phyloP scores from a whole-genome alignment of 2,329 filamentous ascomycete genomes.

The Hysterium pulicare region DNA sequence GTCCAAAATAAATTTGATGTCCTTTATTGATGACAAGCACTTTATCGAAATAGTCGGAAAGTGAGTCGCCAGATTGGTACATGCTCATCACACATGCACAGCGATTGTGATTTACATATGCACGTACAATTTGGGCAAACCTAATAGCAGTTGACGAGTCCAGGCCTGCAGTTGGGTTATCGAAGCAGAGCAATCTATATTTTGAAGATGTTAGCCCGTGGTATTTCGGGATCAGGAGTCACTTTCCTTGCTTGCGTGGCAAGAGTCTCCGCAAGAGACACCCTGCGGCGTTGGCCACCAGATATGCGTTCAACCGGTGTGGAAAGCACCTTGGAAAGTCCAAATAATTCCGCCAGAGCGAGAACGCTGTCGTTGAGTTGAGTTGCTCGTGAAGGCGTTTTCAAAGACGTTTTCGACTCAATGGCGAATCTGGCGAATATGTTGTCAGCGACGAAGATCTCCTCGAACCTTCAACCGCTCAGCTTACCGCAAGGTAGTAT shows the following conservation, averaged over 20 bases:
- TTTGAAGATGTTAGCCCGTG: too few species aligned
- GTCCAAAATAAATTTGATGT: conserved; percentile 68
- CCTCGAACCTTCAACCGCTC: conserved; percentile 52
- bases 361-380: too few species aligned
- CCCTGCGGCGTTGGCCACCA: conserved; percentile 56
- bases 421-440: conserved; percentile 43
- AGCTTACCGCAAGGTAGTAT: conserved; percentile 73
- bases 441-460: conserved; percentile 42
- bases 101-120: conserved; percentile 47
- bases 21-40: conserved; percentile 69
- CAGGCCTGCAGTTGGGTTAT: conserved; percentile 33
- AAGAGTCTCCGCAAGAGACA: conserved; percentile 52
- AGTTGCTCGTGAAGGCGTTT: too few species aligned
- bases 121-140: conserved; percentile 50
- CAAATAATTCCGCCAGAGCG: conserved; percentile 40
- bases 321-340: conserved; percentile 50
- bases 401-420: too few species aligned
- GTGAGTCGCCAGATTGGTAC: conserved; percentile 39
- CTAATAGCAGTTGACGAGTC: conserved; percentile 46
- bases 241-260: conserved; percentile 16
- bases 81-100: conserved; percentile 52
- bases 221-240: too few species aligned
- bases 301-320: conserved; percentile 59
- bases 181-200: conserved; percentile 23
- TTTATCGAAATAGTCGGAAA: conserved; percentile 59